Evolutionary conservation across 176 grass and related monocot genomes (phyloP).

Genomic region (Leersia perrieri): DNA sequence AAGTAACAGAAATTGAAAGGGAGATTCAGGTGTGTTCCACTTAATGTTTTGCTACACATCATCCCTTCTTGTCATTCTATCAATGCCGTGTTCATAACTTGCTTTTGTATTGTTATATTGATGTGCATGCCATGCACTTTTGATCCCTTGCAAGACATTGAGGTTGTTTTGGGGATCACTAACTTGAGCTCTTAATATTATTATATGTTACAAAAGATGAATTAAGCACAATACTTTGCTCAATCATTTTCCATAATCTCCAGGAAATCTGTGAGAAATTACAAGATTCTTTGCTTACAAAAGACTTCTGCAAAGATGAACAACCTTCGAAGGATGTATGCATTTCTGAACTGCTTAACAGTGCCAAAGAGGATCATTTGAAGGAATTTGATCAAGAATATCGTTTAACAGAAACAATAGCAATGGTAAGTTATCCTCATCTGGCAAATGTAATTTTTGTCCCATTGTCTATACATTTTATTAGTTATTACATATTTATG

Average conservation of each 20-base stretch:
- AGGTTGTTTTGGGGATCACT: neutral
- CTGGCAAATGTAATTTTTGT: neutral
- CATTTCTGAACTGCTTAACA: conserved; percentile 45
- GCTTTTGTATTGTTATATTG: neutral
- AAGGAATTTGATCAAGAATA: conserved; percentile 54
- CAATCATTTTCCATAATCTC: conserved; percentile 2
- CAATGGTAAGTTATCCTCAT: conserved; percentile 30
- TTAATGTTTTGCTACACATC: conserved; percentile 10
- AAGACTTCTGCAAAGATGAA: conserved; percentile 31
- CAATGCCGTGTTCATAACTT: neutral
- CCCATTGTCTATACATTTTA: neutral
- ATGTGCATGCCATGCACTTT: neutral
- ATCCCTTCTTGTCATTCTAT: neutral
- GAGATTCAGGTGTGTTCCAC: conserved; percentile 37
- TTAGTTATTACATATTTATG: neutral
- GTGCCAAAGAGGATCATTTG: conserved; percentile 33
- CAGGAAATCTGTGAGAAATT: conserved; percentile 50
- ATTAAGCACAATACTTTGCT: neutral
- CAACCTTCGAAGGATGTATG: conserved; percentile 30
- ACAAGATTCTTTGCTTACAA: conserved; percentile 16
- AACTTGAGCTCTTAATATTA: neutral
- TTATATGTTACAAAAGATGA: neutral
- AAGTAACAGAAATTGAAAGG: conserved; percentile 11
- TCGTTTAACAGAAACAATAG: conserved; percentile 48
- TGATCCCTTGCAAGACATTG: neutral